phyloP scores from a whole-genome alignment of 2,329 filamentous ascomycete species.

The Ophiostoma perfectum region DNA sequence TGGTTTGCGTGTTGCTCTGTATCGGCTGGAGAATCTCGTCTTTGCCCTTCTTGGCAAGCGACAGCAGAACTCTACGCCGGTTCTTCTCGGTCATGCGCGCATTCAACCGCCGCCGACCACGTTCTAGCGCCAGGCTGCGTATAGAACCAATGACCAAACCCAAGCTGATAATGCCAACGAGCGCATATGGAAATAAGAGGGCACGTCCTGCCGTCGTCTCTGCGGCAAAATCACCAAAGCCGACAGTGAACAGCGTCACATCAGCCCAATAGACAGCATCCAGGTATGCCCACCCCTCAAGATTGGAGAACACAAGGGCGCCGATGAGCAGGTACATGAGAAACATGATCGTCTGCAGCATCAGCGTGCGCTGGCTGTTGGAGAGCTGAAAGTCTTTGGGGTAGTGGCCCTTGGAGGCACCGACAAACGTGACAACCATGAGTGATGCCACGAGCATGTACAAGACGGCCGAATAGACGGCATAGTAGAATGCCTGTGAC shows the following conservation, averaged over 20 bases:
- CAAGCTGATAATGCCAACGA: constrained; percentile 70
- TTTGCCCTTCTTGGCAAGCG: constrained; percentile 42
- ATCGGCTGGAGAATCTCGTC: constrained; percentile 49
- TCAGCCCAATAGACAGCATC: constrained; percentile 78
- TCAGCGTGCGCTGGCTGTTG: constrained; percentile 76
- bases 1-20: background rate
- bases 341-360: constrained; percentile 83
- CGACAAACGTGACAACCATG: constrained; percentile 72
- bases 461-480: constrained; percentile 68
- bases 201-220: constrained; percentile 55
- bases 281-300: constrained; percentile 70
- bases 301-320: constrained; percentile 64
- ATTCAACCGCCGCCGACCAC: constrained; percentile 49
- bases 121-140: constrained; percentile 56
- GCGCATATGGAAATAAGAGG: constrained; percentile 75
- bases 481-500: constrained; percentile 85
- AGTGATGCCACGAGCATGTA: constrained; percentile 75
- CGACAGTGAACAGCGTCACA: constrained; percentile 61
- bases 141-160: constrained; percentile 40
- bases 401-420: constrained; percentile 66
- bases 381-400: constrained; percentile 72
- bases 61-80: constrained; percentile 44
- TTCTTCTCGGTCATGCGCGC: constrained; percentile 57
- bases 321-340: constrained; percentile 76
- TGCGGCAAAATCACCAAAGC: constrained; percentile 53